Base-by-base conservation (phyloP, 2,329 filamentous ascomycete species). In the Dichotomopilus funicola region DNA sequence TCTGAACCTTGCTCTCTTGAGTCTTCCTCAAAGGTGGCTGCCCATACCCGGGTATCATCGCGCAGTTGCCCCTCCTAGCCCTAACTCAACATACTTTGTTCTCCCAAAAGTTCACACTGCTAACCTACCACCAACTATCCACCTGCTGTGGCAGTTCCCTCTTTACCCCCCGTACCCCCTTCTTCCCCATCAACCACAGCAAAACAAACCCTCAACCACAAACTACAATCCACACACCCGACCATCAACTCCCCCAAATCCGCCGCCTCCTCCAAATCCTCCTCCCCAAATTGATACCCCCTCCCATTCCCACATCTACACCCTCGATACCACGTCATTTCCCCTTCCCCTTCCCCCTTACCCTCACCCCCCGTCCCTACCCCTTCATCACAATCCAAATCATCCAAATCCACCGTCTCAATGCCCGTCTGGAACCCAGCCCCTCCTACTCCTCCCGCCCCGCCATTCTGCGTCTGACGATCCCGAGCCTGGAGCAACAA, bases 151-250 rank as follows among this genome's bases (percentile, higher is more conserved):
- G 19, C 19, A 2, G 19, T 3, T 2, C 19, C 36, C 19, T 36
- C 41, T 11, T 38, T 5, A 2, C 43, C 48, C 5, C 8, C 6
- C 38, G n/a, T 52, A 12, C 38, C 66, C 0, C 64, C 65, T 0
- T 65, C 63, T 0, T 68, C 68, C 7, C 72, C 68, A 10, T 73
- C 77, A 34, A 82, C 68, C 11, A 83, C 74, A 7, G 79, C 81
- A 72, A 86, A 87, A 50, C 83, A 75, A 40, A 87, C 81, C 54
- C 78, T 77, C 51, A 87, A 67, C 82, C 82, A 87, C 46, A 87
- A 71, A 65, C 83, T 87, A 61, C 84, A 87, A 63, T 86, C 83
- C 54, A 75, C 73, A 64, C 84, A 87, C 9, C 81, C 83, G 42
- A 87, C 82, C 67, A 85, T 74, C 47, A 87, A 68, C 65, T 84